These are phyloP conservation scores for Kwoniella dejecticola DNA, from an alignment of 768 basidiomycete species.

Conservation along the genomic window DNA sequence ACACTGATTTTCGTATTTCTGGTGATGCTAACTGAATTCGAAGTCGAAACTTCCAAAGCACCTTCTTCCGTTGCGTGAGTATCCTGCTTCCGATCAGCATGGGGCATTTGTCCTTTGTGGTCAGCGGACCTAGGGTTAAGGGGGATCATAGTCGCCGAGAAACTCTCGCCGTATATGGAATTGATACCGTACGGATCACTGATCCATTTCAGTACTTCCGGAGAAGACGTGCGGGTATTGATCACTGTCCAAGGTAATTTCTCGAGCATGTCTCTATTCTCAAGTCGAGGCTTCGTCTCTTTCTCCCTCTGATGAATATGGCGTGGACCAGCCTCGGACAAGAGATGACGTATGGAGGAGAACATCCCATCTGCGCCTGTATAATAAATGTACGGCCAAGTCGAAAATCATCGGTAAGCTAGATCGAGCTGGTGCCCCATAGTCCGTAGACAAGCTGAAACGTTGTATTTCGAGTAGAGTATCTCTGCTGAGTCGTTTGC, in stretches of 20 bases:
- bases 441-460: too few relatives aligned
- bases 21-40: too few relatives aligned
- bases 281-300: background rate
- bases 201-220: background rate
- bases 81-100: too few relatives aligned
- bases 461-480: too few relatives aligned
- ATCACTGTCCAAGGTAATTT: conserved; percentile 17
- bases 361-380: conserved; percentile 38
- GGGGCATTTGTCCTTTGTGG: too few relatives aligned
- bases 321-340: background rate
- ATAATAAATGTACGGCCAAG: background rate
- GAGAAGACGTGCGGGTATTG: conserved; percentile 16
- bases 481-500: too few relatives aligned
- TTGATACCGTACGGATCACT: conserved; percentile 27
- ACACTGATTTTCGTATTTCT: too few relatives aligned
- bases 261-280: background rate
- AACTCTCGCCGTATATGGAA: conserved; percentile 21
- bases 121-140: background rate
- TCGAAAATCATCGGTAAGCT: too few relatives aligned
- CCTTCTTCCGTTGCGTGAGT: too few relatives aligned
- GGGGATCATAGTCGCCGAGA: conserved; percentile 26
- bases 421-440: too few relatives aligned
- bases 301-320: background rate
- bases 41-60: too few relatives aligned
- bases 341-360: conserved; percentile 8